Base-by-base conservation (phyloP, 129 eudicot species). In the Scalesia atractyloides region DNA sequence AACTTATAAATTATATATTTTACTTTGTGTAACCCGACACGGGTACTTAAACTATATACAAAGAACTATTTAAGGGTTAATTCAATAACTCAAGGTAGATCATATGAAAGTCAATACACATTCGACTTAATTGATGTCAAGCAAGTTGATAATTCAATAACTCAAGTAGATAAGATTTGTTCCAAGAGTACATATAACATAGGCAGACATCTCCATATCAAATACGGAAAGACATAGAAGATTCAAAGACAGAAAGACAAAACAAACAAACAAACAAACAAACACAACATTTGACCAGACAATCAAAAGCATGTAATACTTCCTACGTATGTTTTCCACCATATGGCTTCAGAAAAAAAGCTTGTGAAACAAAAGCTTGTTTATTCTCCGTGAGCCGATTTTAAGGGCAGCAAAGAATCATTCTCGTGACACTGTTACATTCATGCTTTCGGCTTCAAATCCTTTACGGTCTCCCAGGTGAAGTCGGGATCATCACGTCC, bases 401-500 rank as follows among this genome's bases (percentile, higher is more conserved):
- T 14, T 33, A 9, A 12, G 54, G 61, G 56, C 56, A 60, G 34
- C 34, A 73, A 58, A 58, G 13, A 39, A 22, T 30, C 73, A 39
- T 60, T 30, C 43, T 60, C 19, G 19, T 30, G 43, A 60, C 13
- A 53, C 33, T 16, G 53, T 13, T 52, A 46, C 50, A 19, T 14
- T 68, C 67, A 49, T 20, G 83, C 88, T 64, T 84, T 84, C 14
- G 88, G 88, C 80, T 81, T 81, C 64, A 84, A 72, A 44, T 34
- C 68, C 80, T 84, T 84, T 49, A 84, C 88, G 50, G 85, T 81
- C 85, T 84, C 88, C 88, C 88, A 84, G 49, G 88, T 81, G 85
- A 84, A 84, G 66, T 84, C 88, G 0, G 85, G 80, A 52, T 81
- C 88, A 14, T 84, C 85, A 26, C 88, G 85, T 33, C 88, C 88